Conservation (phyloP, 228 moss, liverwort and hornwort genomes). For the Sphagnum magellanicum region DNA sequence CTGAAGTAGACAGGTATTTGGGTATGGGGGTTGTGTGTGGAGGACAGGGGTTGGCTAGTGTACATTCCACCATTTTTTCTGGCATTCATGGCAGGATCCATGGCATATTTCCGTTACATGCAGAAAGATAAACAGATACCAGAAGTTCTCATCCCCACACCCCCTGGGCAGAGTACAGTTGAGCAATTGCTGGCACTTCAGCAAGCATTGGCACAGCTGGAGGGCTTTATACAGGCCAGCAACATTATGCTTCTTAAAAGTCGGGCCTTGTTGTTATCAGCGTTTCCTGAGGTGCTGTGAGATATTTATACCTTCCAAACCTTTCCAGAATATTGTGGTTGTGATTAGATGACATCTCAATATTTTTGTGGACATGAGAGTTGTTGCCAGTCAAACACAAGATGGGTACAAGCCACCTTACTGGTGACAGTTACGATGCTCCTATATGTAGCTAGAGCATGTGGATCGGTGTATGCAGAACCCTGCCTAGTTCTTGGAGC, state of each 20-base stretch:
- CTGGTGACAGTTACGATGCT: too few relatives aligned
- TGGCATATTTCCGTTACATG: constrained; percentile 46
- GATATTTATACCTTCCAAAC: too few relatives aligned
- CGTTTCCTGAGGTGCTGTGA: constrained; percentile 61
- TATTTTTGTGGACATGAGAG: too few relatives aligned
- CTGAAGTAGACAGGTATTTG: too few relatives aligned
- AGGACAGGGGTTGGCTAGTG: constrained; percentile 68
- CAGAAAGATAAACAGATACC: constrained; percentile 36
- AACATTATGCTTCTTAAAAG: constrained; percentile 79
- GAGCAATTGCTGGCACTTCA: constrained; percentile 84
- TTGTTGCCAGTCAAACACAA: too few relatives aligned
- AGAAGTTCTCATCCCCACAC: constrained; percentile 60
- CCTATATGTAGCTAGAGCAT: too few relatives aligned
- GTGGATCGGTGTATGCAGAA: too few relatives aligned
- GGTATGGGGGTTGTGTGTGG: background rate
- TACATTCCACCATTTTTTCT: constrained; percentile 57
- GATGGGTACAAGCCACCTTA: too few relatives aligned
- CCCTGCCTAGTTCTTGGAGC: too few relatives aligned
- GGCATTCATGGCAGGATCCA: constrained; percentile 51
- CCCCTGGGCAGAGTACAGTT: constrained; percentile 71
- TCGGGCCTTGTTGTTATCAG: constrained; percentile 65
- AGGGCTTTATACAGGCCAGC: constrained; percentile 65
- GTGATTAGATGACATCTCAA: too few relatives aligned
- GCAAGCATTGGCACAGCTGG: constrained; percentile 68
- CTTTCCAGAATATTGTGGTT: too few relatives aligned